phyloP scores from a whole-genome alignment of 139 green algal species.

The Eudorina sp. region DNA sequence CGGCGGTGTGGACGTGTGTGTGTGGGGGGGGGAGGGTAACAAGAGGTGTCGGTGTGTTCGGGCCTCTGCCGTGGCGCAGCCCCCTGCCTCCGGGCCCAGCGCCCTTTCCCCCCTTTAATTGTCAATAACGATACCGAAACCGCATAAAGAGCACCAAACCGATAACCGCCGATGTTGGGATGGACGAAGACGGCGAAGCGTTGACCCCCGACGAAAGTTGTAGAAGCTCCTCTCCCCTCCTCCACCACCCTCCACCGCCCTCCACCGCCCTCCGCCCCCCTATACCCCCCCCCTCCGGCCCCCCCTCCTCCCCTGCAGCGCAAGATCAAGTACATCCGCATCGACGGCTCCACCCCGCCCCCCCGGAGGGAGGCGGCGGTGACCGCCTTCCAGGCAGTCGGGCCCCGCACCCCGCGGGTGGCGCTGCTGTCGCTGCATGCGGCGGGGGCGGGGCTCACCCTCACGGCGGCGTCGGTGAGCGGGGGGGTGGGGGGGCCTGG shows the following conservation, averaged over 20 bases:
- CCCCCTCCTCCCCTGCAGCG: neutral
- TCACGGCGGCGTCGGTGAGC: slow-evolving; percentile 68
- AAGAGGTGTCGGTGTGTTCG: too few species aligned
- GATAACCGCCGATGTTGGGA: too few species aligned
- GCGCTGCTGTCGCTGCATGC: slow-evolving; percentile 78
- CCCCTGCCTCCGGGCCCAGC: too few species aligned
- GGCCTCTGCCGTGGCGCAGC: too few species aligned
- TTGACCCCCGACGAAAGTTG: too few species aligned
- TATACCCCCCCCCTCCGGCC: neutral
- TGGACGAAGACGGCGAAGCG: too few species aligned
- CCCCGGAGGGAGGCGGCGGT: slow-evolving; percentile 52
- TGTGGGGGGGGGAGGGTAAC: neutral
- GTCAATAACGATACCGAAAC: too few species aligned
- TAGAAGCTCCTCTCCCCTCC: too few species aligned
- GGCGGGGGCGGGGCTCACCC: slow-evolving; percentile 81
- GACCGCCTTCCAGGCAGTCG: slow-evolving; percentile 57
- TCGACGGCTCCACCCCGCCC: slow-evolving; percentile 63
- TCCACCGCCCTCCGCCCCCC: too few species aligned
- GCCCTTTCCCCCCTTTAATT: too few species aligned
- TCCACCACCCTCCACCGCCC: neutral
- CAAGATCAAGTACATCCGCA: slow-evolving; percentile 56
- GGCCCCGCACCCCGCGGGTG: slow-evolving; percentile 32
- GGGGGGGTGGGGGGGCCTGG: too few species aligned
- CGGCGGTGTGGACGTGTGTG: neutral
- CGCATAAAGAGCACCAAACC: too few species aligned